Percentiles rank a stretch among this genome's conserved stretches.
phyloP scores from a whole-genome alignment of 768 basidiomycete genomes.

The Boletus reticuloceps region DNA sequence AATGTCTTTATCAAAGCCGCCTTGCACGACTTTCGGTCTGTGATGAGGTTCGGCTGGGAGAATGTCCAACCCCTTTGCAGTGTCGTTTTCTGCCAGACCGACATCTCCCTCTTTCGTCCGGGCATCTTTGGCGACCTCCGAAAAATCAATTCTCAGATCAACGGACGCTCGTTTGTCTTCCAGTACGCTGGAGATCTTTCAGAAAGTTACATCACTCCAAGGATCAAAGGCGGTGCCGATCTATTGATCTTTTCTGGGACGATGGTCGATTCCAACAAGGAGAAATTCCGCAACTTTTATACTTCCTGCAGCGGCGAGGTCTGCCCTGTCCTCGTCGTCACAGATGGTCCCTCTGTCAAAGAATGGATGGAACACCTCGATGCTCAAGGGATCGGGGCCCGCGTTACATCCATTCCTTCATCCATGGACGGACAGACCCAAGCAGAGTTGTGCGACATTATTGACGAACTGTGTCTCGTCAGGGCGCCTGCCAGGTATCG shows the following conservation, averaged over 20 bases:
- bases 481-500: slow-evolving; percentile 20
- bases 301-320: slow-evolving; percentile 19
- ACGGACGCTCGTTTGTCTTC: slow-evolving; percentile 25
- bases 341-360: neutral
- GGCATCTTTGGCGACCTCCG: slow-evolving; percentile 17
- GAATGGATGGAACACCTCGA: slow-evolving; percentile 12
- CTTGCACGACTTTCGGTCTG: slow-evolving; percentile 25
- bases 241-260: slow-evolving; percentile 22
- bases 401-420: slow-evolving; percentile 6
- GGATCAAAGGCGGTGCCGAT: slow-evolving; percentile 23
- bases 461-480: slow-evolving; percentile 26
- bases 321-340: slow-evolving; percentile 25
- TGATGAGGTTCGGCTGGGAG: slow-evolving; percentile 27
- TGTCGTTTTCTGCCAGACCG: slow-evolving; percentile 20
- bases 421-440: neutral
- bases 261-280: slow-evolving; percentile 7
- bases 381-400: slow-evolving; percentile 12
- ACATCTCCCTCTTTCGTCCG: slow-evolving; percentile 9
- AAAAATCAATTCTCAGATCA: slow-evolving; percentile 18
- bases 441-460: neutral
- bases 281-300: slow-evolving; percentile 14
- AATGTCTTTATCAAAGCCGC: slow-evolving; percentile 26
- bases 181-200: slow-evolving; percentile 16
- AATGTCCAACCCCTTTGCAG: slow-evolving; percentile 12
- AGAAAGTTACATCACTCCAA: slow-evolving; percentile 14